A percentile compares a stretch with the other conserved stretches of the same genome.
phyloP scores from a whole-genome alignment of 495 filamentous ascomycete species.

The Tetracladium setigerum region DNA sequence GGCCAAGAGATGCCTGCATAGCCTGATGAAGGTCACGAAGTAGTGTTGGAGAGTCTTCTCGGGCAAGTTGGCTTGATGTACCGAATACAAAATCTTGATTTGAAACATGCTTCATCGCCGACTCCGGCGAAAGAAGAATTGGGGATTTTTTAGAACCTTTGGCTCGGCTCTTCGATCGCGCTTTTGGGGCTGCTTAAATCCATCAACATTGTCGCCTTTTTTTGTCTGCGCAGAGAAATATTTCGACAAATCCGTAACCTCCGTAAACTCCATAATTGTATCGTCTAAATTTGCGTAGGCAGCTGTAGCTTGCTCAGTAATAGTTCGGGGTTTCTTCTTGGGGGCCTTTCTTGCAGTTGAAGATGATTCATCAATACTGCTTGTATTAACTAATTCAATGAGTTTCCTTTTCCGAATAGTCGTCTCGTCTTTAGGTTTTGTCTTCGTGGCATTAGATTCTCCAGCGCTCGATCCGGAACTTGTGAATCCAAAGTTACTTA shows the following conservation, averaged over 20 bases:
- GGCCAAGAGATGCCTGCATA: slow-evolving; percentile 52
- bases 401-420: slow-evolving; percentile 43
- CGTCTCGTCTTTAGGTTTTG: slow-evolving; percentile 24
- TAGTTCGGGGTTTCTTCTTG: slow-evolving; percentile 71
- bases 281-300: slow-evolving; percentile 48
- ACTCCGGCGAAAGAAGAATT: slow-evolving; percentile 63
- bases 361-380: background rate
- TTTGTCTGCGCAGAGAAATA: slow-evolving; percentile 24
- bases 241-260: slow-evolving; percentile 22
- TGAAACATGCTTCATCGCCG: slow-evolving; percentile 58
- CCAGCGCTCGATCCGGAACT: background rate
- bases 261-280: slow-evolving; percentile 13
- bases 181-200: slow-evolving; percentile 12
- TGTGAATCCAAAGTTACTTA: slow-evolving; percentile 22
- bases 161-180: slow-evolving; percentile 8
- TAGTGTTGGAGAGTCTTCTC: slow-evolving; percentile 62
- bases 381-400: slow-evolving; percentile 33
- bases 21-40: slow-evolving; percentile 64
- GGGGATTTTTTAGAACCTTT: slow-evolving; percentile 33
- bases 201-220: slow-evolving; percentile 4
- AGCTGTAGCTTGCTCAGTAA: slow-evolving; percentile 78
- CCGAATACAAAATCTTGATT: slow-evolving; percentile 84
- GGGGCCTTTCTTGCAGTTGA: slow-evolving; percentile 34
- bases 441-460: slow-evolving; percentile 12
- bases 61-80: slow-evolving; percentile 82